Evolutionary conservation across 371 early-diverging fungal species (phyloP), one percentile per base, ranked within the genome.

Genomic region (Choanephora cucurbitarum): DNA sequence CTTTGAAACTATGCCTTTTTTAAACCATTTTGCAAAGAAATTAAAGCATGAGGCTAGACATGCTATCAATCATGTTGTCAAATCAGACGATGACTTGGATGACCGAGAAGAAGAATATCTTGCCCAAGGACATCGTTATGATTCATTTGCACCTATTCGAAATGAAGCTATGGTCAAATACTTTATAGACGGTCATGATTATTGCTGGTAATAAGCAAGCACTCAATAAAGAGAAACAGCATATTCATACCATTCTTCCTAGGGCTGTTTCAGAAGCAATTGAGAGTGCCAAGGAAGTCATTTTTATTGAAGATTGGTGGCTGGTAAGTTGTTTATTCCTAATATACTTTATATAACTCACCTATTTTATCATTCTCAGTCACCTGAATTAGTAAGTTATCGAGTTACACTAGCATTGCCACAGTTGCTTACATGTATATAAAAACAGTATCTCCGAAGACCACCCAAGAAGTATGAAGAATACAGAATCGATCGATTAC

Each of bases 221-320:
- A 49, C 19, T 24, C 13, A 28, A 44, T 24, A 45, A 44, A 22
- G 14, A 15, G 31, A 1, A 15, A 24, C 33, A 5, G n/a, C n/a
- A n/a, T n/a, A n/a, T n/a, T n/a, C n/a, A n/a, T n/a, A n/a, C n/a
- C n/a, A n/a, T n/a, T n/a, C n/a, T n/a, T n/a, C n/a, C n/a, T 22
- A 77, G 77, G 77, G 88, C 87, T 11, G 76, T 93, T 11, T 85
- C 90, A 2, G 90, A 91, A 55, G 89, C 91, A 24, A 77, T 95
- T 60, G 76, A 83, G 52, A 74, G 75, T 39, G 95, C 96, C 21
- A 81, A 80, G 43, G 78, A 82, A 43, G 79, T 76, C 46, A 88
- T 95, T 44, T 94, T 87, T 63, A 94, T 95, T 60, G 83, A 81
- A 28, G 97, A 92, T 69, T 97, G 97, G 97, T 96, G 95, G 92